Evolutionary conservation across 306 rosid genomes (phyloP), one percentile per base, ranked within the genome.

Genomic region (Prosopis cineraria): DNA sequence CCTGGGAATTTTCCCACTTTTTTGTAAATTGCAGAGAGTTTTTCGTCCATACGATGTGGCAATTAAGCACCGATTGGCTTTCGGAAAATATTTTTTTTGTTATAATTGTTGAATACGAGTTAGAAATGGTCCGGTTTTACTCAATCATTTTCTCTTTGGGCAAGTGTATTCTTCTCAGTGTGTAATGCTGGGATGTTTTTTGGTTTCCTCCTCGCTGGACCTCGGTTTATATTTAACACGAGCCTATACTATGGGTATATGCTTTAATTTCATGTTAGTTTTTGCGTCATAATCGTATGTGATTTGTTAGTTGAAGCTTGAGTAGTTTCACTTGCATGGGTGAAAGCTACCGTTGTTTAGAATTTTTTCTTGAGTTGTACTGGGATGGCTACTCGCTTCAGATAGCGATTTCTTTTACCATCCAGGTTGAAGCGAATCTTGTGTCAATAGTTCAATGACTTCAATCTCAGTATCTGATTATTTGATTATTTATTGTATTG

Each of bases 361-460:
- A 3, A 6, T 8, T 19, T 64, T 64, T n/a, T 8, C 5, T 10
- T 16, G 8, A 40, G 20, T 0, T 33, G 33, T 13, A 10, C 44
- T 30, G 41, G 30, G 17, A 39, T 52, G 1, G 0, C n/a, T 53
- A 1, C 2, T 55, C 22, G 9, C 71, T 20, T 53, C 1, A 11
- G 12, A 22, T 9, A 34, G 29, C 70, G 3, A 22, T 12, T 67
- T 34, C 17, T 22, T 67, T 39, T 67, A 24, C 52, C 24, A 24
- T 59, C 47, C 59, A 17, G 29, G 47, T 75, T 59, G 41, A 64
- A 53, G 67, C 52, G 69, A 72, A 47, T 70, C 76, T 70, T 19
- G 17, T 33, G 30, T 47, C 19, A 72, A 47, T 72, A 72, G 22
- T 81, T 29, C 11, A 16, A 16, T 60, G 37, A n/a, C 43, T 34